Conservation (phyloP, 2,329 filamentous ascomycete genomes). For the Ceratocystis diversiconidia region DNA sequence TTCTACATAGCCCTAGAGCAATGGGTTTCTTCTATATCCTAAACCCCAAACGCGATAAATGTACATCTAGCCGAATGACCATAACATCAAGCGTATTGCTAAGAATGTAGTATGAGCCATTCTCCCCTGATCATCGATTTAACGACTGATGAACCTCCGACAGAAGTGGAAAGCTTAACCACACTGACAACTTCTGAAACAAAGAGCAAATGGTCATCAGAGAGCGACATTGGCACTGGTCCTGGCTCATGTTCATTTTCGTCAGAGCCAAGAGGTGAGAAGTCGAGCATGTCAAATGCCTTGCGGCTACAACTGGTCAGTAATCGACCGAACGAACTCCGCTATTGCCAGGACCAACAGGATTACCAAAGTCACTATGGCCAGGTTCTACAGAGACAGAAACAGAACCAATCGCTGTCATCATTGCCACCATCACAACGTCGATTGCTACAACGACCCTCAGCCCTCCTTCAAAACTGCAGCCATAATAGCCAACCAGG, state of each 20-base stretch:
- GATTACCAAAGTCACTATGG: neutral
- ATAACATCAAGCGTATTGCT: neutral
- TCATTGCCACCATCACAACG: neutral
- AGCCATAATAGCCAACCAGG: neutral
- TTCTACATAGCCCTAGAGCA: too few relatives aligned
- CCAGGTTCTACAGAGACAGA: neutral
- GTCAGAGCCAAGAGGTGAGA: neutral
- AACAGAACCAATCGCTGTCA: neutral
- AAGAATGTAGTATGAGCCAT: neutral
- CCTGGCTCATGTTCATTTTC: too few relatives aligned
- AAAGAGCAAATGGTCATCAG: neutral
- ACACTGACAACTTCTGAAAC: neutral
- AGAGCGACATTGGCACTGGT: neutral
- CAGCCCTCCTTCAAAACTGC: neutral
- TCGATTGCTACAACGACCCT: neutral
- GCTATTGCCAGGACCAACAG: neutral
- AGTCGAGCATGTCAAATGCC: neutral
- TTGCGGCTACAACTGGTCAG: neutral
- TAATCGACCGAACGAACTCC: neutral
- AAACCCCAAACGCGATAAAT: neutral
- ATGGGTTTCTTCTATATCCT: neutral
- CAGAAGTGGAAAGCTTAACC: neutral
- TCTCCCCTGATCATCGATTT: slow-evolving; percentile 2
- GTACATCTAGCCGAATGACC: neutral
- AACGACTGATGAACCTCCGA: neutral